A percentile compares a stretch with the other conserved stretches of the same genome.
phyloP scores from a whole-genome alignment of 495 filamentous ascomycete genomes.

The Talaromyces thailandensis region DNA sequence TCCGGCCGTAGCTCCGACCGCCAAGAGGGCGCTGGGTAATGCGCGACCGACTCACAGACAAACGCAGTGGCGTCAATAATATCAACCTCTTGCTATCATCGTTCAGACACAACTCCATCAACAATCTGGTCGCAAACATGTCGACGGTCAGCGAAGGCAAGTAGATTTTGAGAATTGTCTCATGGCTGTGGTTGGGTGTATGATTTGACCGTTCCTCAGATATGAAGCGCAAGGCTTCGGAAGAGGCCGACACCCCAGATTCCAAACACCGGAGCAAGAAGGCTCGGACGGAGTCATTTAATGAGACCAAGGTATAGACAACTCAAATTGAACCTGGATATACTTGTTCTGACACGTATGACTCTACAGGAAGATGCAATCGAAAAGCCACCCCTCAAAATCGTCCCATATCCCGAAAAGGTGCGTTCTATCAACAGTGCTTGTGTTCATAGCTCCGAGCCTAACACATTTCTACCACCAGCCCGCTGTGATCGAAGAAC shows the following conservation, averaged over 20 bases:
- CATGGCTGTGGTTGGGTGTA: not conserved
- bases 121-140: not conserved
- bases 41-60: not conserved
- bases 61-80: not conserved
- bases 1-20: not conserved
- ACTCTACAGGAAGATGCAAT: conserved; percentile 16
- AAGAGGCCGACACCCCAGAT: conserved; percentile 54
- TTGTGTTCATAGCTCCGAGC: not conserved
- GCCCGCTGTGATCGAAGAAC: conserved; percentile 90
- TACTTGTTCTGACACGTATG: not conserved
- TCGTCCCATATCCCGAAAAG: conserved; percentile 80
- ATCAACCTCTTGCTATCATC: not conserved
- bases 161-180: not conserved
- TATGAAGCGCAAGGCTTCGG: conserved; percentile 69
- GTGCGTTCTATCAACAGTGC: conserved; percentile 21
- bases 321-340: not conserved
- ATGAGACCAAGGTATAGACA: conserved; percentile 34
- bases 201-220: conserved; percentile 28
- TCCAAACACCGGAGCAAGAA: conserved; percentile 44
- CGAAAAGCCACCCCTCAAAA: conserved; percentile 34
- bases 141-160: conserved; percentile 5
- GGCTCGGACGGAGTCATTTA: conserved; percentile 48
- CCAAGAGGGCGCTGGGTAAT: not conserved
- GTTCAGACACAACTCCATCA: not conserved
- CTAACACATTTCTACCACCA: conserved; percentile 15